These are phyloP conservation scores for Liquidambar formosana DNA, from an alignment of 164 flowering plant genomes.

Conservation along the genomic window DNA sequence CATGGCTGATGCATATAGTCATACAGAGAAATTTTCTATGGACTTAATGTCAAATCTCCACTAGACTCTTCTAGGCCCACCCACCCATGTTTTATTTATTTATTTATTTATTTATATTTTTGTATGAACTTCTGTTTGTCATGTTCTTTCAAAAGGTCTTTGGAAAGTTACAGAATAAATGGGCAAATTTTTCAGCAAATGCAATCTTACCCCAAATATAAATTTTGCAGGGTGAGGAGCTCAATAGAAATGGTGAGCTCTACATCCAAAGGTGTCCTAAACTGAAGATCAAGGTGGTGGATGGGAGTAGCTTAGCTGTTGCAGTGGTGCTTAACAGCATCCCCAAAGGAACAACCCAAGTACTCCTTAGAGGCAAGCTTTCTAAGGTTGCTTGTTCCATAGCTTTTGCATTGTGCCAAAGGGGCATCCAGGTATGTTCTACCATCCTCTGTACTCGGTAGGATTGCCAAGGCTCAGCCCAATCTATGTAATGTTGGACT, in stretches of 20 bases:
- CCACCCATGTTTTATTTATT: too few relatives aligned
- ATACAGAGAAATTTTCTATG: too few relatives aligned
- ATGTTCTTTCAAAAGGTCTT: too few relatives aligned
- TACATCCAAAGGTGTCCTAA: conserved; percentile 49
- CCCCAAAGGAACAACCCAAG: conserved; percentile 55
- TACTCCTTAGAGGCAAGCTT: conserved; percentile 47
- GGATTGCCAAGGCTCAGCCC: too few relatives aligned
- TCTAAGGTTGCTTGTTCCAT: conserved; percentile 48
- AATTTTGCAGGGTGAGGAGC: conserved; percentile 48
- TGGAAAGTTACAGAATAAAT: too few relatives aligned
- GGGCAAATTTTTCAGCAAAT: too few relatives aligned
- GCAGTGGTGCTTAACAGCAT: conserved; percentile 56
- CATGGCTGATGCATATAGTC: too few relatives aligned
- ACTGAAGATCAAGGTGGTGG: conserved; percentile 57
- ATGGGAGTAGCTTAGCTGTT: conserved; percentile 61
- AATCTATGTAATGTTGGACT: too few relatives aligned
- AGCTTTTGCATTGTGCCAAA: conserved; percentile 42
- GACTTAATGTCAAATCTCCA: too few relatives aligned
- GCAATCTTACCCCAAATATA: background rate
- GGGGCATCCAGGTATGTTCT: conserved; percentile 47
- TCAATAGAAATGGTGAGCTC: conserved; percentile 62
- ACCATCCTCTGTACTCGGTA: background rate
- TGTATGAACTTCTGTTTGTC: too few relatives aligned
- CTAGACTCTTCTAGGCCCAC: too few relatives aligned
- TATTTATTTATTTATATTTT: too few relatives aligned